Percentiles rank a stretch among this genome's conserved stretches.
Conservation (phyloP, 306 rosid species). For the Styphnolobium japonicum region DNA sequence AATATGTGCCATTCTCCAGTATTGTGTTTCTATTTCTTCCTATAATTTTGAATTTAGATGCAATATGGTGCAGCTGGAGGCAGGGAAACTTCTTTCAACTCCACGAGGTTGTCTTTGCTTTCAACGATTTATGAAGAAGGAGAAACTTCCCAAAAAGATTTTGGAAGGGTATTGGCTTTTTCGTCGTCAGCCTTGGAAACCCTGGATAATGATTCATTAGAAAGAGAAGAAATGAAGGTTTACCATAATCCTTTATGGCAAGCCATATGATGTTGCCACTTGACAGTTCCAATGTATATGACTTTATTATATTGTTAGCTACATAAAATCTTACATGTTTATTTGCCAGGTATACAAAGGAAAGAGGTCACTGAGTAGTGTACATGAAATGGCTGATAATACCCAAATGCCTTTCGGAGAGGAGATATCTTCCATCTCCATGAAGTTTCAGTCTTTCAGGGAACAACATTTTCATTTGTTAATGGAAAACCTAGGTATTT, state of each 20-base stretch:
- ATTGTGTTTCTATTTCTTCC: background rate
- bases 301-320: background rate
- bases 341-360: slow-evolving; percentile 43
- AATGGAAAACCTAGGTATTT: slow-evolving; percentile 68
- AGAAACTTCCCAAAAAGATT: slow-evolving; percentile 49
- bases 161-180: slow-evolving; percentile 47
- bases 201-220: slow-evolving; percentile 38
- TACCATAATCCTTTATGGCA: background rate
- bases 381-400: slow-evolving; percentile 28
- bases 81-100: slow-evolving; percentile 51
- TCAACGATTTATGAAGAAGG: slow-evolving; percentile 56
- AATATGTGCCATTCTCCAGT: background rate
- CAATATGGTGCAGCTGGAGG: slow-evolving; percentile 53
- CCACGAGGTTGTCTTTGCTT: slow-evolving; percentile 53
- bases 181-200: slow-evolving; percentile 46
- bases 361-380: slow-evolving; percentile 36
- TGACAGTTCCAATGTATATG: background rate
- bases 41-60: background rate
- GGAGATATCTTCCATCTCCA: slow-evolving; percentile 7
- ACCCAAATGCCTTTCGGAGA: slow-evolving; percentile 34
- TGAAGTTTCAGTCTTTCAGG: slow-evolving; percentile 35
- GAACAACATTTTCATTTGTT: slow-evolving; percentile 54
- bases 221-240: slow-evolving; percentile 58
- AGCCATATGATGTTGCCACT: background rate
- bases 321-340: slow-evolving; percentile 23